A percentile compares a stretch with the other conserved stretches of the same genome.
These are phyloP conservation scores for Talaromyces sp. DNA, from an alignment of 2,329 filamentous ascomycete species.

Conservation along the genomic window DNA sequence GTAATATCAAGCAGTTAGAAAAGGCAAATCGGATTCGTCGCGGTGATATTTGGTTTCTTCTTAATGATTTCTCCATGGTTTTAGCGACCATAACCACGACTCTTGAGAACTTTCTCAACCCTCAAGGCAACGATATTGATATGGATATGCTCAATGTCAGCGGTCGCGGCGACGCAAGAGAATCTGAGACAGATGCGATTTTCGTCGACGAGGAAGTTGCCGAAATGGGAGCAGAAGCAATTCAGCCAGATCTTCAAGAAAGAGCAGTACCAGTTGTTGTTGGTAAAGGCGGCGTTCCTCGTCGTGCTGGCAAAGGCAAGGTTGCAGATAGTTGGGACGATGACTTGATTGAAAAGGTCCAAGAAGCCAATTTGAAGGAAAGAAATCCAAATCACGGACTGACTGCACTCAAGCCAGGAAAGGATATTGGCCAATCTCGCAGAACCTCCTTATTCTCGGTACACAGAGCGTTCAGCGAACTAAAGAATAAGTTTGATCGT, in stretches of 20 bases:
- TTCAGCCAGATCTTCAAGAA: neutral
- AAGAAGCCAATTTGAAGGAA: neutral
- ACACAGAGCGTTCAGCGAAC: neutral
- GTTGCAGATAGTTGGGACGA: neutral
- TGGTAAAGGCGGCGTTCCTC: neutral
- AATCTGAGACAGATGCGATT: neutral
- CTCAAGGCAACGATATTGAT: neutral
- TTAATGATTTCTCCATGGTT: conserved; percentile 10
- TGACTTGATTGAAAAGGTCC: neutral
- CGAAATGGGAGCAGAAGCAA: neutral
- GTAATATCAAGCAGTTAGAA: conserved; percentile 59
- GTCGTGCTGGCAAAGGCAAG: neutral
- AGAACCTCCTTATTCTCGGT: neutral
- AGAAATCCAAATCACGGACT: neutral
- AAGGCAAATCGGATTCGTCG: conserved; percentile 63
- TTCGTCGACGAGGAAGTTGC: neutral
- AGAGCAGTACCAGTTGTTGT: neutral
- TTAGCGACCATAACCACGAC: neutral
- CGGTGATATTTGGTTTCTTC: conserved; percentile 47
- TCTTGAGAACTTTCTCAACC: neutral
- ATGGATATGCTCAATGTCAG: neutral
- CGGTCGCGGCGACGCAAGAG: neutral
- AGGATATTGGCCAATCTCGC: neutral
- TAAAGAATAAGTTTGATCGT: neutral
- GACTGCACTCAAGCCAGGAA: neutral